phyloP scores from a whole-genome alignment of 495 filamentous ascomycete species.

The Alectoria sarmentosa region DNA sequence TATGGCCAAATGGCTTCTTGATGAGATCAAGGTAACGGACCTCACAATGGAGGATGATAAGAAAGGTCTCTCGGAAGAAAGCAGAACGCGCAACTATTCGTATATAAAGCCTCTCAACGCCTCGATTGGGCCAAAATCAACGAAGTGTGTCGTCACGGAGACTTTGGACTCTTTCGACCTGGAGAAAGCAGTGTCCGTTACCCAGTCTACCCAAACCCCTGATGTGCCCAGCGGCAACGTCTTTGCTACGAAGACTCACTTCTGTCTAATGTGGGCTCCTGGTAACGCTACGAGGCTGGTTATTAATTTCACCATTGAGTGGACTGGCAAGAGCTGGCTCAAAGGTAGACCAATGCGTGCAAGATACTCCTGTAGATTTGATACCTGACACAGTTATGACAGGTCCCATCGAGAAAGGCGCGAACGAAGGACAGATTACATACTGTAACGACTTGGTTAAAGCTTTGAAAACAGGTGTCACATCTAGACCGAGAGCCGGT shows the following conservation, averaged over 20 bases:
- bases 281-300: slow-evolving; percentile 76
- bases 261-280: slow-evolving; percentile 87
- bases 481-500: slow-evolving; percentile 49
- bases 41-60: slow-evolving; percentile 75
- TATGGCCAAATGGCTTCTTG: slow-evolving; percentile 75
- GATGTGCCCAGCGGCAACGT: slow-evolving; percentile 94
- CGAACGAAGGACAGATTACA: slow-evolving; percentile 77
- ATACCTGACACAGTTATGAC: slow-evolving; percentile 27
- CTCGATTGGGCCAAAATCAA: slow-evolving; percentile 86
- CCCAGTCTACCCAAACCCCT: slow-evolving; percentile 77
- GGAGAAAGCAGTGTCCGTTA: slow-evolving; percentile 77
- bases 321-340: slow-evolving; percentile 96
- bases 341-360: slow-evolving; percentile 57
- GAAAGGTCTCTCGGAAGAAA: slow-evolving; percentile 65
- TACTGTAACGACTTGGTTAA: slow-evolving; percentile 73
- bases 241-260: slow-evolving; percentile 86
- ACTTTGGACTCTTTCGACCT: slow-evolving; percentile 74
- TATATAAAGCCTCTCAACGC: slow-evolving; percentile 89
- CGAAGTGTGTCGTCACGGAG: slow-evolving; percentile 87
- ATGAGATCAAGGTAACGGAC: slow-evolving; percentile 84
- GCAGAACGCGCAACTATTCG: slow-evolving; percentile 64
- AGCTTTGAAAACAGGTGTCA: slow-evolving; percentile 64
- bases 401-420: slow-evolving; percentile 94
- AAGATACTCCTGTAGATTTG: neutral
- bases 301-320: slow-evolving; percentile 85